These are phyloP conservation scores for Diutina scorzettiae DNA, from an alignment of 1,139 yeast genomes.

Conservation along the genomic window DNA sequence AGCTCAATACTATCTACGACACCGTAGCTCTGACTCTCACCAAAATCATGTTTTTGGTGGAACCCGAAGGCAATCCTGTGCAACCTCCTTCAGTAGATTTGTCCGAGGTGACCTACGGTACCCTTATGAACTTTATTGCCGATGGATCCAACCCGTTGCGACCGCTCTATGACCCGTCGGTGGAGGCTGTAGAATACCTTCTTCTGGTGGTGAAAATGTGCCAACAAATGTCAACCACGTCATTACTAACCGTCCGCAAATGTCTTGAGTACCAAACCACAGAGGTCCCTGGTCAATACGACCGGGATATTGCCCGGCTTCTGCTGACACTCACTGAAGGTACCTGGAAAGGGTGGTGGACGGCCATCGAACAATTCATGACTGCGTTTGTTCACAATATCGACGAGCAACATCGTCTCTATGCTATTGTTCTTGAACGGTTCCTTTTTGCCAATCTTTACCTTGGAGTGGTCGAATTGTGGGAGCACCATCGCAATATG, in stretches of 20 bases:
- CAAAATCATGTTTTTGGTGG: neutral
- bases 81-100: neutral
- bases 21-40: neutral
- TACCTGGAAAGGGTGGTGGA: slow-evolving; percentile 2
- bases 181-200: neutral
- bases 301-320: neutral
- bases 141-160: neutral
- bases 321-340: neutral
- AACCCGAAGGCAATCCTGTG: neutral
- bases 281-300: neutral
- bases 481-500: slow-evolving; percentile 11
- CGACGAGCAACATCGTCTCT: neutral
- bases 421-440: slow-evolving; percentile 24
- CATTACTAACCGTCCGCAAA: neutral
- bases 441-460: slow-evolving; percentile 27
- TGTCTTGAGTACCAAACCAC: neutral
- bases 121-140: neutral
- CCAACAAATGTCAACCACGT: neutral
- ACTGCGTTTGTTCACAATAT: neutral
- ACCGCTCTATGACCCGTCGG: neutral
- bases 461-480: slow-evolving; percentile 16
- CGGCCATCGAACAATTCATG: neutral
- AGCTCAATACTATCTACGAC: neutral
- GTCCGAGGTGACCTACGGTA: neutral
- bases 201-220: neutral